These are phyloP conservation scores for Suhomyces bolitotheri DNA, from an alignment of 1,139 yeast genomes.

Conservation along the genomic window DNA sequence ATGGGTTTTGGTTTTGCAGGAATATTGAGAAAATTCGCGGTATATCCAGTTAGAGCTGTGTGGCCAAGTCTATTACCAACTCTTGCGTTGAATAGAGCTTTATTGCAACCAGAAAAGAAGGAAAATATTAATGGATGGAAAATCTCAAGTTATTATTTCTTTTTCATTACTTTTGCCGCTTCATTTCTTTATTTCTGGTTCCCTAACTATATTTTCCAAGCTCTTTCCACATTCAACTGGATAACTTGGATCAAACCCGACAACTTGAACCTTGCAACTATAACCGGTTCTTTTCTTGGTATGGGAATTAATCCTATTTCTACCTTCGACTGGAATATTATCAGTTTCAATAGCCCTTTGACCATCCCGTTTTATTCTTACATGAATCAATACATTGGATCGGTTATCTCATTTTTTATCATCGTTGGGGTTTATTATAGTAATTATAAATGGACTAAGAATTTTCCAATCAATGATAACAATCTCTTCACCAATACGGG, in stretches of 20 bases:
- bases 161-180: slow-evolving; percentile 14
- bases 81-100: slow-evolving; percentile 23
- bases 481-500: slow-evolving; percentile 19
- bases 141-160: slow-evolving; percentile 19
- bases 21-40: slow-evolving; percentile 21
- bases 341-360: slow-evolving; percentile 11
- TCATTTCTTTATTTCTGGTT: slow-evolving; percentile 23
- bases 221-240: slow-evolving; percentile 23
- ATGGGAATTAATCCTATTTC: slow-evolving; percentile 23
- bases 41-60: slow-evolving; percentile 18
- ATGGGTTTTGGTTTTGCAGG: slow-evolving; percentile 28
- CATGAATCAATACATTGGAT: slow-evolving; percentile 38
- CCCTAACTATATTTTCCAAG: slow-evolving; percentile 20
- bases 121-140: slow-evolving; percentile 23
- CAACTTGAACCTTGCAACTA: slow-evolving; percentile 19
- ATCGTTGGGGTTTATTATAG: slow-evolving; percentile 32
- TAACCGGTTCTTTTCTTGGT: slow-evolving; percentile 20
- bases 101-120: slow-evolving; percentile 19
- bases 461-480: slow-evolving; percentile 20
- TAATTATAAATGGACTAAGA: slow-evolving; percentile 21
- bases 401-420: slow-evolving; percentile 32
- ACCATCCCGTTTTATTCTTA: slow-evolving; percentile 31
- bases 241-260: slow-evolving; percentile 23
- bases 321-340: slow-evolving; percentile 22
- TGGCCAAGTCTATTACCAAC: slow-evolving; percentile 25